These are phyloP conservation scores for Mortierella sp. DNA, from an alignment of 371 early-diverging fungal species.

Conservation along the genomic window DNA sequence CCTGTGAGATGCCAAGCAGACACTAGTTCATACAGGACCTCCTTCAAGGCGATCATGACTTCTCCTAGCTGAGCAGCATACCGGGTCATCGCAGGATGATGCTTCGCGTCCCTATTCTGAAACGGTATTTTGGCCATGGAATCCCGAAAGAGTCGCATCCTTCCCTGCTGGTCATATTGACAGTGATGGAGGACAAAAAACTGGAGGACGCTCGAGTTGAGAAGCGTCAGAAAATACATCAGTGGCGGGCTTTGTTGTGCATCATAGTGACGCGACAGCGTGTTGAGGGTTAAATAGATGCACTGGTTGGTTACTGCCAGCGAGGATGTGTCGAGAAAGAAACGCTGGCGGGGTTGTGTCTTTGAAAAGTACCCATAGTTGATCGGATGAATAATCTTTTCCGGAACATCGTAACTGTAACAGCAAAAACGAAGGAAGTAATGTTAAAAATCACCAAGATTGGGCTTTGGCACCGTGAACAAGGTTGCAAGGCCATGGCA, in stretches of 20 bases:
- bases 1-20: constrained; percentile 35
- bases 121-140: constrained; percentile 74
- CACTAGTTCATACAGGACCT: constrained; percentile 29
- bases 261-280: constrained; percentile 13
- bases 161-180: constrained; percentile 71
- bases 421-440: background rate
- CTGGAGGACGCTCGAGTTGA: constrained; percentile 69
- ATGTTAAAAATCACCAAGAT: no score
- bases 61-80: constrained; percentile 44
- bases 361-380: constrained; percentile 74
- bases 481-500: no score
- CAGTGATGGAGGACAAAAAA: constrained; percentile 65
- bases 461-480: no score
- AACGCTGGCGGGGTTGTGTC: constrained; percentile 69
- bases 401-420: constrained; percentile 55
- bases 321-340: constrained; percentile 61
- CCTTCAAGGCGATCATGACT: constrained; percentile 41
- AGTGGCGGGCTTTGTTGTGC: constrained; percentile 26
- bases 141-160: constrained; percentile 71
- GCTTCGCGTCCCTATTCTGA: constrained; percentile 56
- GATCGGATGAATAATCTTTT: constrained; percentile 73
- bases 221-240: constrained; percentile 63
- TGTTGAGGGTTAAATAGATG: constrained; percentile 67
- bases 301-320: constrained; percentile 68
- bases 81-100: constrained; percentile 9